phyloP scores from a whole-genome alignment of 1,284 basidiomycete genomes.

The Kalmanozyma brasiliensis region DNA sequence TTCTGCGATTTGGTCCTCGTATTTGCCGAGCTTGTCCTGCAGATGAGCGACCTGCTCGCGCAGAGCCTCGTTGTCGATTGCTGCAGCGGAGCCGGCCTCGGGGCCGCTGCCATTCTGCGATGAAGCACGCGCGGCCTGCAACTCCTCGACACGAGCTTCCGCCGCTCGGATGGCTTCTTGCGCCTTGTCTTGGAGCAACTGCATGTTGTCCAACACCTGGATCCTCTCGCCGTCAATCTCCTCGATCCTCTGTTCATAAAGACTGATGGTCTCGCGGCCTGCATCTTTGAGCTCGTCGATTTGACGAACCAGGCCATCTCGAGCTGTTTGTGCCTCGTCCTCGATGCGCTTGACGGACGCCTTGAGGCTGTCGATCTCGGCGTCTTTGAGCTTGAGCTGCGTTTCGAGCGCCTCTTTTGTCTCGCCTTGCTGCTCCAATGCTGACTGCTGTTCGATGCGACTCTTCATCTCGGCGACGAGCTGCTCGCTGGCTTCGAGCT shows the following conservation, averaged over 20 bases:
- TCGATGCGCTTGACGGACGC: slow-evolving; percentile 58
- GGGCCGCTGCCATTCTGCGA: slow-evolving; percentile 14
- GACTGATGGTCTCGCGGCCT: slow-evolving; percentile 75
- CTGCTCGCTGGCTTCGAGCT: slow-evolving; percentile 47
- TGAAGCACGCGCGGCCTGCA: slow-evolving; percentile 48
- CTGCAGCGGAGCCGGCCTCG: slow-evolving; percentile 68
- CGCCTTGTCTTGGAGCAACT: slow-evolving; percentile 72
- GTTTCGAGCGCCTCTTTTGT: slow-evolving; percentile 45
- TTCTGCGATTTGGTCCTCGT: slow-evolving; percentile 89
- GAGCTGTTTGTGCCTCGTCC: slow-evolving; percentile 53
- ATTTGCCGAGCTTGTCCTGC: slow-evolving; percentile 77
- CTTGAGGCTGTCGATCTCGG: slow-evolving; percentile 55
- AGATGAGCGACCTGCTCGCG: slow-evolving; percentile 87
- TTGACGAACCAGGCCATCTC: slow-evolving; percentile 69
- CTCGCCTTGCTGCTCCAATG: slow-evolving; percentile 36
- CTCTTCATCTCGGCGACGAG: slow-evolving; percentile 42
- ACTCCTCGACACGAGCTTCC: slow-evolving; percentile 78
- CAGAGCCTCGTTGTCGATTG: slow-evolving; percentile 92
- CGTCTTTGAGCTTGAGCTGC: slow-evolving; percentile 53
- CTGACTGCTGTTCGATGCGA: slow-evolving; percentile 38
- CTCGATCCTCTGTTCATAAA: slow-evolving; percentile 48
- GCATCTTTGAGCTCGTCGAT: slow-evolving; percentile 83
- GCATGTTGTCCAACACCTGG: slow-evolving; percentile 57
- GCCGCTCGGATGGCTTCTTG: slow-evolving; percentile 82
- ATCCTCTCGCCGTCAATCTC: slow-evolving; percentile 63